A percentile compares a stretch with the other conserved stretches of the same genome.
Evolutionary conservation across 176 grass and related monocot genomes (phyloP).

Genomic region (Luzula sylvatica): DNA sequence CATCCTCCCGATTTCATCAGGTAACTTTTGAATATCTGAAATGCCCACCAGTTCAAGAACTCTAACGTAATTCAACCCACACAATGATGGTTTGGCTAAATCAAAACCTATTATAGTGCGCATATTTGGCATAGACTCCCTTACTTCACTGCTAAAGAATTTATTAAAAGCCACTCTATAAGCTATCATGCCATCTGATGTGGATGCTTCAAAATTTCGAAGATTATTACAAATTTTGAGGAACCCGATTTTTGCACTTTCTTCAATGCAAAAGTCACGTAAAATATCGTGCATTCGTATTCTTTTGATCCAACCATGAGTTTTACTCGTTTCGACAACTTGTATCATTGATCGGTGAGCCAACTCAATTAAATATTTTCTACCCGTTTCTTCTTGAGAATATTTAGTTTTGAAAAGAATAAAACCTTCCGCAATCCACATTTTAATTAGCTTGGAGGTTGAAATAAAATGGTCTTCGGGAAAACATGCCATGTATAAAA

Average conservation of each 20-base stretch:
- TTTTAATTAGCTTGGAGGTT: background rate
- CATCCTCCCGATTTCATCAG: background rate
- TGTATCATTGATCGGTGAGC: background rate
- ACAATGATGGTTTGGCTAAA: no score
- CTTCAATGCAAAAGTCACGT: background rate
- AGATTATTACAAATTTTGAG: background rate
- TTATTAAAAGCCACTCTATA: background rate
- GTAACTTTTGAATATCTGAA: background rate
- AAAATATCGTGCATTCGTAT: no score
- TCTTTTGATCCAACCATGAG: no score
- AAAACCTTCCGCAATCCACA: background rate
- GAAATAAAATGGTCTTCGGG: slow-evolving; percentile 5
- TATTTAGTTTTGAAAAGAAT: background rate
- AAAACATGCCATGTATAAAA: slow-evolving; percentile 2
- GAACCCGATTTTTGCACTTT: background rate
- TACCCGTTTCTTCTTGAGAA: background rate
- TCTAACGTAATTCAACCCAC: background rate
- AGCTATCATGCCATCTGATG: background rate
- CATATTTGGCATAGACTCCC: background rate
- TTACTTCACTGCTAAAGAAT: background rate
- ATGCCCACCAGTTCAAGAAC: background rate
- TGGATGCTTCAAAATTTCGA: background rate
- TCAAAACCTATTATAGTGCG: background rate
- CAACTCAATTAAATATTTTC: background rate
- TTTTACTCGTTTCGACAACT: no score